Conservation (phyloP, 106 monocot genomes). For the Narthecium ossifragum region DNA sequence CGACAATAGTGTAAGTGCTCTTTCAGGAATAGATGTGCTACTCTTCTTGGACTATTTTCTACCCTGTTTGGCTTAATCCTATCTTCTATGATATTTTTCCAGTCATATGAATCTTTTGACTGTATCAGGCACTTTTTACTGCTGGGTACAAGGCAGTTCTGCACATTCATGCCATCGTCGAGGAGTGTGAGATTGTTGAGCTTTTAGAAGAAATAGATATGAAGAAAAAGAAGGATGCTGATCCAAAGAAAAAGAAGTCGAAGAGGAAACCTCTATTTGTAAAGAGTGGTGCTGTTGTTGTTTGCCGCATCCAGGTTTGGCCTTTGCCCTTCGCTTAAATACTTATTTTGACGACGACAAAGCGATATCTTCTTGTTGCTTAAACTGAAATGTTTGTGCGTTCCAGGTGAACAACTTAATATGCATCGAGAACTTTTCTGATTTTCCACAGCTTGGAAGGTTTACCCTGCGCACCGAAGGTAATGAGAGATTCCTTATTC, state of each 20-base stretch:
- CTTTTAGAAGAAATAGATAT: constrained; percentile 87
- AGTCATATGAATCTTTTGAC: neutral
- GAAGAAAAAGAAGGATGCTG: constrained; percentile 71
- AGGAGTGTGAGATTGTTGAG: constrained; percentile 96
- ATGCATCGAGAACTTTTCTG: constrained; percentile 82
- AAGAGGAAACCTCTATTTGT: constrained; percentile 94
- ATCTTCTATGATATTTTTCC: too few relatives aligned
- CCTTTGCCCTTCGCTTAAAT: neutral
- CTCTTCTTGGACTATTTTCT: too few relatives aligned
- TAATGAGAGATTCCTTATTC: constrained; percentile 12
- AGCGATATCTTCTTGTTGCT: neutral
- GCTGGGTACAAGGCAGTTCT: constrained; percentile 94
- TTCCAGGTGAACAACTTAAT: constrained; percentile 84
- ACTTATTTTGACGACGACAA: neutral
- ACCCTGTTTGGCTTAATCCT: too few relatives aligned
- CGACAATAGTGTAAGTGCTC: constrained; percentile 76
- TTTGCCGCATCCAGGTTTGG: constrained; percentile 79
- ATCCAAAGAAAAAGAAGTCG: constrained; percentile 82
- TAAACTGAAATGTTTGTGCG: neutral
- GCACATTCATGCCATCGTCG: constrained; percentile 87
- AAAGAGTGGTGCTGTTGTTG: constrained; percentile 84
- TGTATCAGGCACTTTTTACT: constrained; percentile 83
- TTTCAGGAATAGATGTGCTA: too few relatives aligned
- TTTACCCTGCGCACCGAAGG: constrained; percentile 97
- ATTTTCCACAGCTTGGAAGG: constrained; percentile 86